phyloP scores from a whole-genome alignment of 805 yeast genomes.

The Candida nemodendra region DNA sequence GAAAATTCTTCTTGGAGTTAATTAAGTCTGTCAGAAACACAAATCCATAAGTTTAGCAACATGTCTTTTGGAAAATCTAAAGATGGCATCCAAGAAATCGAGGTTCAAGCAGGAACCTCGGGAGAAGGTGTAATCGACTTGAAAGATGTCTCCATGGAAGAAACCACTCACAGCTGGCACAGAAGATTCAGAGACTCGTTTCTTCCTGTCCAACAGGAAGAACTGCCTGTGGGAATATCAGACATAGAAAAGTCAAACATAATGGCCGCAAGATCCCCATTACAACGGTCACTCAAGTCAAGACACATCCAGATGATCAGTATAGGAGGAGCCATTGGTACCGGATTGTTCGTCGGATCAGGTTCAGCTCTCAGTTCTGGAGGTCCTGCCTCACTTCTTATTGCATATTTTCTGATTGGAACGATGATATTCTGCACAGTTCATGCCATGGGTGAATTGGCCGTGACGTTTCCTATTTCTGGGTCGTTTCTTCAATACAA shows the following conservation, averaged over 20 bases:
- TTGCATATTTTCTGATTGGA: conserved; percentile 54
- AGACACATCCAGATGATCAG: conserved; percentile 75
- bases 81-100: too few relatives aligned
- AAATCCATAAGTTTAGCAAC: too few relatives aligned
- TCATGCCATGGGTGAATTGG: conserved; percentile 59
- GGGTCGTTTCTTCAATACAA: conserved; percentile 57
- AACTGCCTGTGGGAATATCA: conserved; percentile 38
- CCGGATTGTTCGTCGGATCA: conserved; percentile 71
- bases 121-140: too few relatives aligned
- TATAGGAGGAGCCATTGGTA: conserved; percentile 74
- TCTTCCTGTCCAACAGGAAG: conserved; percentile 25
- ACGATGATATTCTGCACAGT: conserved; percentile 54
- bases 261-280: conserved; percentile 43
- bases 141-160: too few relatives aligned
- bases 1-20: too few relatives aligned
- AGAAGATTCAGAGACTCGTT: conserved; percentile 22
- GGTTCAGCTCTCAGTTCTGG: conserved; percentile 55
- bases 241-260: conserved; percentile 41
- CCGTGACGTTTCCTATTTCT: conserved; percentile 56
- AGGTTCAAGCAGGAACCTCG: too few relatives aligned
- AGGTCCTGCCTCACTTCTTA: conserved; percentile 67
- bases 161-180: conserved; percentile 16
- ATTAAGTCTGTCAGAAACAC: too few relatives aligned
- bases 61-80: too few relatives aligned
- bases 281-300: conserved; percentile 47